Evolutionary conservation across 257 asterid genomes (phyloP).

Genomic region (Solanum bulbocastanum): DNA sequence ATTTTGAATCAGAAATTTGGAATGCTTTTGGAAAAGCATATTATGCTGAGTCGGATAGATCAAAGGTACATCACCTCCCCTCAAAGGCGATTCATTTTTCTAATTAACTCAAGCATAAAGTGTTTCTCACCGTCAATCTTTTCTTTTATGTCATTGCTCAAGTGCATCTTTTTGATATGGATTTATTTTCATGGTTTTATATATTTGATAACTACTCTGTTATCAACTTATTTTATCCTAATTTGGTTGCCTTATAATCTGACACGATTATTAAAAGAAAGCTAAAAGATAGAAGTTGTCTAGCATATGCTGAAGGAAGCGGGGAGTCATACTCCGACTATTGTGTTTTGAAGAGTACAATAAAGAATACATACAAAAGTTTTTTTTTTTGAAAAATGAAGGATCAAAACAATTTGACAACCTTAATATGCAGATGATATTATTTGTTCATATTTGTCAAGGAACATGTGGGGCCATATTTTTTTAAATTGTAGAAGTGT

Average conservation of each 20-base stretch:
- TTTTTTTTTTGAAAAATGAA: background rate
- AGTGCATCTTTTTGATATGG: background rate
- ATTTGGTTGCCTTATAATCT: background rate
- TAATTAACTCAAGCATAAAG: background rate
- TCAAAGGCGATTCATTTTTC: background rate
- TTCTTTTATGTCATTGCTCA: background rate
- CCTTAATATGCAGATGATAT: background rate
- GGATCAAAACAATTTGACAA: background rate
- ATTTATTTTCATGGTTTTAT: background rate
- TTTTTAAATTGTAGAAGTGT: background rate
- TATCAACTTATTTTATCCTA: background rate
- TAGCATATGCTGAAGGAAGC: background rate
- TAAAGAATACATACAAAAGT: background rate
- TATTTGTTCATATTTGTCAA: background rate
- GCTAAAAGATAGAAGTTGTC: background rate
- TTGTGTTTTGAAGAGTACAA: background rate
- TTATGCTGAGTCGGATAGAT: slow-evolving; percentile 19
- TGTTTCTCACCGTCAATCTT: background rate
- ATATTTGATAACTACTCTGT: background rate
- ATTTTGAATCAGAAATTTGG: slow-evolving; percentile 59
- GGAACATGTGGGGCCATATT: background rate
- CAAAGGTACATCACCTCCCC: slow-evolving; percentile 18
- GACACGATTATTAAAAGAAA: background rate
- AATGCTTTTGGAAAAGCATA: slow-evolving; percentile 14
- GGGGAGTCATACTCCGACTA: background rate